Conservation (phyloP, 192 early-diverging fungal genomes). For the Podila epicladia region DNA sequence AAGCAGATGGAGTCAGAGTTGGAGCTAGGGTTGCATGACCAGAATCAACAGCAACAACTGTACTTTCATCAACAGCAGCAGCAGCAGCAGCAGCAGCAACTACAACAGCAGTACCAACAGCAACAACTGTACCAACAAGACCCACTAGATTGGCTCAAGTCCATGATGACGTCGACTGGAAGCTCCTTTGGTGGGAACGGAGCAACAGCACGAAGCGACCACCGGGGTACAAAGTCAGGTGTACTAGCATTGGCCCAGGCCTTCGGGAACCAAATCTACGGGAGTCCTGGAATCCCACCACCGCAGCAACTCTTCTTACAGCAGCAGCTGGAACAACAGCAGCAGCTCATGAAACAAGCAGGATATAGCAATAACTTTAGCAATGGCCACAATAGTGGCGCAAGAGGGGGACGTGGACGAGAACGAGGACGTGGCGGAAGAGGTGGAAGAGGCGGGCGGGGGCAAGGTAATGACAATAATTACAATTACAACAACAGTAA, state of each 20-base stretch:
- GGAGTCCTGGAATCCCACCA: conserved; percentile 1
- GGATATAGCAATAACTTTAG: neutral
- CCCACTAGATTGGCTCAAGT: neutral
- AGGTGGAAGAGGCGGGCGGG: conserved; percentile 2
- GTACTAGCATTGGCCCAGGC: conserved; percentile 31
- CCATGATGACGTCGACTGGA: neutral
- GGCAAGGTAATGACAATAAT: conserved; percentile 2
- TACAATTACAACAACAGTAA: too few relatives aligned
- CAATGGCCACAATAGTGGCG: neutral
- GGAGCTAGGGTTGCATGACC: conserved; percentile 5
- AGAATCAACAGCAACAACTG: neutral
- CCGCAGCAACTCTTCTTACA: neutral
- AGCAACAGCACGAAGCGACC: conserved; percentile 9
- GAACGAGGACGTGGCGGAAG: neutral
- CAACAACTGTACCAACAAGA: conserved; percentile 2
- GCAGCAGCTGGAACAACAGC: conserved; percentile 13
- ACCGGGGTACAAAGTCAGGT: conserved; percentile 12
- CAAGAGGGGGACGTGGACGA: conserved; percentile 6
- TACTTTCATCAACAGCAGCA: conserved; percentile 1
- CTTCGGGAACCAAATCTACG: conserved; percentile 32
- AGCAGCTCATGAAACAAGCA: conserved; percentile 13
- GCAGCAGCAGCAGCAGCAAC: conserved; percentile 1
- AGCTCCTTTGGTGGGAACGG: neutral
- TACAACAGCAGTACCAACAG: conserved; percentile 5
- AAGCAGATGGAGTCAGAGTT: conserved; percentile 41